Evolutionary conservation across 139 green algal species (phyloP).

Genomic region (Volvox africanus): DNA sequence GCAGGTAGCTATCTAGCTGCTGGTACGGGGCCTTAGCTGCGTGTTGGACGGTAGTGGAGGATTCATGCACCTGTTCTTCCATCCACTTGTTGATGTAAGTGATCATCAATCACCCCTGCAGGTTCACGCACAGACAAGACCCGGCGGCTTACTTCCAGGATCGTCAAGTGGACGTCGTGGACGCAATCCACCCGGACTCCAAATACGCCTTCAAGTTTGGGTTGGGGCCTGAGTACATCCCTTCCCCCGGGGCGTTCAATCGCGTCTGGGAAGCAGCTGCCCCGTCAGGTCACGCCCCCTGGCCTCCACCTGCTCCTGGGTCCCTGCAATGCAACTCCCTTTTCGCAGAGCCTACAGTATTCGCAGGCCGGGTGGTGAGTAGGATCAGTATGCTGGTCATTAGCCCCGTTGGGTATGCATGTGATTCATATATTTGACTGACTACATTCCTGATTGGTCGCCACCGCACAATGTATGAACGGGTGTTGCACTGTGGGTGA

Average conservation of each 20-base stretch:
- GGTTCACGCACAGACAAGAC: conserved; percentile 31
- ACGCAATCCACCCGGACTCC: not conserved
- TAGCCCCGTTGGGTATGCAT: not conserved
- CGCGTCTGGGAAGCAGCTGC: not conserved
- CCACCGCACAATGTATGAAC: too few relatives aligned
- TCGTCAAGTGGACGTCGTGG: not conserved
- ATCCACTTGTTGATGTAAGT: too few relatives aligned
- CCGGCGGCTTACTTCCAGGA: not conserved
- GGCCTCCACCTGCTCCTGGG: conserved; percentile 7
- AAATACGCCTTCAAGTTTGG: not conserved
- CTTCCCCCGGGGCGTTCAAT: too few relatives aligned
- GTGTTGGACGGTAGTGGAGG: too few relatives aligned
- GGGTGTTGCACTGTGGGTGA: too few relatives aligned
- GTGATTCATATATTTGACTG: too few relatives aligned
- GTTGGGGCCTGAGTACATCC: not conserved
- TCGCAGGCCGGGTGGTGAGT: not conserved
- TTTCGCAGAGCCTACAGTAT: not conserved
- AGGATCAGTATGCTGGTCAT: not conserved
- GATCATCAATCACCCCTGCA: not conserved
- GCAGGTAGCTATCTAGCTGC: too few relatives aligned
- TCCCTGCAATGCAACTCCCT: not conserved
- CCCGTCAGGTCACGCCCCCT: not conserved
- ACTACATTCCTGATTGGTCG: too few relatives aligned
- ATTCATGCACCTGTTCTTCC: not conserved
- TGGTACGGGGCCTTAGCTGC: too few relatives aligned